These are phyloP conservation scores for Smithsoniella earleae DNA, from an alignment of 163 green algal genomes.

Conservation along the genomic window DNA sequence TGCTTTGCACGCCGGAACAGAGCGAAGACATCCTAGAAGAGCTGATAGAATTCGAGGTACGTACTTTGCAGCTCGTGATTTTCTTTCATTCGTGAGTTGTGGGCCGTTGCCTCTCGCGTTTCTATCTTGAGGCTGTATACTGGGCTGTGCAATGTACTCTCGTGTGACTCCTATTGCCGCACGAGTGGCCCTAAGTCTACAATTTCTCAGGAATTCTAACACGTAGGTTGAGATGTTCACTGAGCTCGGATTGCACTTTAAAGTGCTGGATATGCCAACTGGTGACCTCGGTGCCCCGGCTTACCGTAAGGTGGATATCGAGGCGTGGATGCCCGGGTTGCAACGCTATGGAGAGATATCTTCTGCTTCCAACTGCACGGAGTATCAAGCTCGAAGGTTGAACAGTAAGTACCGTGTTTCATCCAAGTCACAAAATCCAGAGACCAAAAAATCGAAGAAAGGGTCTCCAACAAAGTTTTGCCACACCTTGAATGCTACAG, in stretches of 20 bases:
- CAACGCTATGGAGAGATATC: constrained; percentile 87
- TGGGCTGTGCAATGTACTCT: too few species aligned
- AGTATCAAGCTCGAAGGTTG: constrained; percentile 81
- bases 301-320: constrained; percentile 95
- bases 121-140: too few species aligned
- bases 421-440: background rate
- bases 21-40: constrained; percentile 81
- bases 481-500: constrained; percentile 98
- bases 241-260: constrained; percentile 95
- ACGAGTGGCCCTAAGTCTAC: too few species aligned
- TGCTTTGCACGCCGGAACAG: constrained; percentile 81
- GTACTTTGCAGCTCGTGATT: too few species aligned
- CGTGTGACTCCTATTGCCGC: too few species aligned
- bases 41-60: constrained; percentile 74
- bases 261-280: constrained; percentile 94
- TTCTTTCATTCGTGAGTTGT: too few species aligned
- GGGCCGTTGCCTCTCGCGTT: too few species aligned
- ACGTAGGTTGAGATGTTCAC: constrained; percentile 64
- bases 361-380: constrained; percentile 93
- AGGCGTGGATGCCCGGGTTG: constrained; percentile 98
- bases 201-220: too few species aligned
- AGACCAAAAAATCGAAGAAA: constrained; percentile 36
- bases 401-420: constrained; percentile 58
- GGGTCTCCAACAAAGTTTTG: constrained; percentile 64
- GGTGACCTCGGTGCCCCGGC: constrained; percentile 91